These are phyloP conservation scores for Pichia sp. DNA, from an alignment of 1,139 yeast species.

Conservation along the genomic window DNA sequence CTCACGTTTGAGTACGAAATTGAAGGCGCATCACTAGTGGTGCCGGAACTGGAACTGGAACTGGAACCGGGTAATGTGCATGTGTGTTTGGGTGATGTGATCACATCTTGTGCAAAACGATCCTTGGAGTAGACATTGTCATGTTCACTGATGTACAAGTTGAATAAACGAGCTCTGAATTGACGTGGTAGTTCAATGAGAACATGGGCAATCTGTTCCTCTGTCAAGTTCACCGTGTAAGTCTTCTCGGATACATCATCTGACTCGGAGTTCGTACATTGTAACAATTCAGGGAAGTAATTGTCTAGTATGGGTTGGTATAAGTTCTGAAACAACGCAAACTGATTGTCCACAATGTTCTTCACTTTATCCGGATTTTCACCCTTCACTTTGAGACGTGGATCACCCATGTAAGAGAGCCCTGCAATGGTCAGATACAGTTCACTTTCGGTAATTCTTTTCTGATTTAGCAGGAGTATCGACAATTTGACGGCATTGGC, in stretches of 20 bases:
- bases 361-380: constrained; percentile 86
- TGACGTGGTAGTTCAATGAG: constrained; percentile 42
- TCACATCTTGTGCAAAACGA: neutral
- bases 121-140: neutral
- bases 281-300: constrained; percentile 30
- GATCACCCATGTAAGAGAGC: constrained; percentile 85
- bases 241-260: constrained; percentile 14
- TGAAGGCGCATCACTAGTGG: too few relatives aligned
- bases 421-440: constrained; percentile 74
- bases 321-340: constrained; percentile 55
- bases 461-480: constrained; percentile 42
- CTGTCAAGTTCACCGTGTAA: constrained; percentile 19
- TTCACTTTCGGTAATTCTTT: constrained; percentile 41
- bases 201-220: constrained; percentile 27
- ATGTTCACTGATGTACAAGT: constrained; percentile 25
- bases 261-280: neutral
- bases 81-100: too few relatives aligned
- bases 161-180: constrained; percentile 42
- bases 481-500: constrained; percentile 76
- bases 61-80: too few relatives aligned
- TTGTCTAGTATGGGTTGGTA: constrained; percentile 61
- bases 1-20: constrained; percentile 5
- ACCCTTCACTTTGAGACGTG: constrained; percentile 79
- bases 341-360: constrained; percentile 80
- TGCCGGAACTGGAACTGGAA: too few relatives aligned